Evolutionary conservation across 441 rosid species (phyloP), one percentile per base, ranked within the genome.

Genomic region (Erodium texanum): DNA sequence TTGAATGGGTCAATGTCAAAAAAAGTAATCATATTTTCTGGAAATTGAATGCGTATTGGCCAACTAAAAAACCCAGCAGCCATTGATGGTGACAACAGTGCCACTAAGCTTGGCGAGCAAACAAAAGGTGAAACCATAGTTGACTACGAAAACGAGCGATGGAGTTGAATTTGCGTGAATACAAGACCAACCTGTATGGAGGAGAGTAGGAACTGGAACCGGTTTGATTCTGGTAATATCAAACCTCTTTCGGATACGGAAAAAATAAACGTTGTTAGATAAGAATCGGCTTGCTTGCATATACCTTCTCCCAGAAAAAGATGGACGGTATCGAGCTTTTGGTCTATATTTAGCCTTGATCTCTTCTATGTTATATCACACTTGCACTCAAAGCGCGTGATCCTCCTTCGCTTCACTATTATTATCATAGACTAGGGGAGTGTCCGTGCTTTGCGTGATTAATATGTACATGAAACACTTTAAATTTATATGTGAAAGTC

Each of bases 61-160:
- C 64, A 61, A 24, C 64, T 24, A 61, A 61, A 61, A 61, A 61
- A 61, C 29, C 29, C 29, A 15, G 64, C 64, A 61, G 64, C 64
- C 64, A 23, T 23, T 61, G 24, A 61, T 61, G 64, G 24, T 61
- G 64, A 23, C 32, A 61, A 12, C 64, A 3, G 27, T 22, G 54
- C 54, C 3, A 48, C 54, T 14, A 2, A 48, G 19, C n/a, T n/a
- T n/a, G n/a, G n/a, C 54, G n/a, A 48, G 9, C 6, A 59, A 58
- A 14, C 23, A 23, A 59, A 54, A 54, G 16, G 11, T 19, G 61
- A 56, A 48, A 56, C 8, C 27, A 2, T n/a, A 50, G 43, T 38
- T 38, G 43, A 10, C 14, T 38, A 38, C 43, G 1, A 38, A 38
- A 38, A 38, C 43, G 43, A 38, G 43, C 43, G 12, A 38, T 38